A percentile compares a stretch with the other conserved stretches of the same genome.
Evolutionary conservation across 2,329 filamentous ascomycete genomes (phyloP).

Genomic region (Microcera coccophila): DNA sequence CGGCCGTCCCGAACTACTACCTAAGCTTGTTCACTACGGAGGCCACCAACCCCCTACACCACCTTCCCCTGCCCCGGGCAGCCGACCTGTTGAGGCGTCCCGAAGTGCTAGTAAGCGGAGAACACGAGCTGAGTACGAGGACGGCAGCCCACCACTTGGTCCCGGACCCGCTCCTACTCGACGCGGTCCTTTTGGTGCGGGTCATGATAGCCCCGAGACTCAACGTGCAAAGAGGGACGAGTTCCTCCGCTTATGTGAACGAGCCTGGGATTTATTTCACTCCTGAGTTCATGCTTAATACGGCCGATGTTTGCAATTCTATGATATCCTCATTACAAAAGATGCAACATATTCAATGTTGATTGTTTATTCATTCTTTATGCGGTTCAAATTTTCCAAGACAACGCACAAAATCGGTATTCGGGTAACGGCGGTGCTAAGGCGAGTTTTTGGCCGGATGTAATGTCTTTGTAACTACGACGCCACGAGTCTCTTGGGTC

Average conservation of each 20-base stretch:
- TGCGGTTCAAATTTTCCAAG: slow-evolving; percentile 11
- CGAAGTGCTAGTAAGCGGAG: slow-evolving; percentile 67
- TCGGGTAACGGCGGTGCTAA: slow-evolving; percentile 12
- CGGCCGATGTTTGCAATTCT: slow-evolving; percentile 19
- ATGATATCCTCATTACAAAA: not conserved
- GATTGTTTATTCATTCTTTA: slow-evolving; percentile 21
- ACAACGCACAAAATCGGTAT: slow-evolving; percentile 20
- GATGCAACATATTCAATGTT: slow-evolving; percentile 6
- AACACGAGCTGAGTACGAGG: slow-evolving; percentile 86
- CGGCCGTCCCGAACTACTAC: slow-evolving; percentile 86
- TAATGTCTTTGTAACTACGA: slow-evolving; percentile 28
- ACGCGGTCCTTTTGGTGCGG: slow-evolving; percentile 72
- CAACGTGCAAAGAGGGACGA: slow-evolving; percentile 86
- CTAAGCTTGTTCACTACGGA: slow-evolving; percentile 92
- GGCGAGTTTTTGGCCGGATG: slow-evolving; percentile 16
- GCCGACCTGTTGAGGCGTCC: slow-evolving; percentile 44
- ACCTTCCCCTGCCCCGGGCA: slow-evolving; percentile 67
- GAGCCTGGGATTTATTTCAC: slow-evolving; percentile 97
- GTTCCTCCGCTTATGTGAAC: slow-evolving; percentile 79
- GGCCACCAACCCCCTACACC: slow-evolving; percentile 91
- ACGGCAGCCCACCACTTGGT: slow-evolving; percentile 82
- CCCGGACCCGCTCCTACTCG: slow-evolving; percentile 61
- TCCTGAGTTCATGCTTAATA: slow-evolving; percentile 52
- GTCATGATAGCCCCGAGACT: slow-evolving; percentile 77
- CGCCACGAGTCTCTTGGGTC: slow-evolving; percentile 26